These are phyloP conservation scores for Penicillium malachiteum DNA, from an alignment of 495 filamentous ascomycete genomes.

Conservation along the genomic window DNA sequence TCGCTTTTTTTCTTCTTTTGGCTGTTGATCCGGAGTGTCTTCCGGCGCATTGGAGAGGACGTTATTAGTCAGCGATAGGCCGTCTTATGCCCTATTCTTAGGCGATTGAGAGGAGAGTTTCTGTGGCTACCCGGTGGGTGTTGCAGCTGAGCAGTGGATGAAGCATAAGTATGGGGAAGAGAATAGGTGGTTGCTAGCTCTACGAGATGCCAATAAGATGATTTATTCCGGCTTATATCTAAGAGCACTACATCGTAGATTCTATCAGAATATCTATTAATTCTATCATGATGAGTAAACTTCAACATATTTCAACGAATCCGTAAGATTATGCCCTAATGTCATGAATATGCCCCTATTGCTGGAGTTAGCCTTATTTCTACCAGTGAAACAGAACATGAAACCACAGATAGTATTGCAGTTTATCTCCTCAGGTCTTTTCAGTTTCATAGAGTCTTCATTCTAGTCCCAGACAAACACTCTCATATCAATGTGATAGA, in stretches of 20 bases:
- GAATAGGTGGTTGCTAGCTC: constrained; percentile 16
- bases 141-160: neutral
- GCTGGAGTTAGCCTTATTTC: neutral
- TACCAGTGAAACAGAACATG: too few relatives aligned
- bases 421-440: constrained; percentile 58
- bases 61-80: too few relatives aligned
- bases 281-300: neutral
- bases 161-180: neutral
- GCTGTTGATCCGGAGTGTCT: constrained; percentile 10
- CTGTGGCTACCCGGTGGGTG: too few relatives aligned
- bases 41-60: neutral
- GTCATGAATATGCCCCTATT: neutral
- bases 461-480: constrained; percentile 29
- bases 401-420: too few relatives aligned
- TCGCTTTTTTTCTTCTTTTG: constrained; percentile 3
- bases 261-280: neutral
- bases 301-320: neutral
- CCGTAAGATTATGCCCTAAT: too few relatives aligned
- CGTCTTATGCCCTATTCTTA: neutral
- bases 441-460: constrained; percentile 55
- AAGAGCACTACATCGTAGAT: too few relatives aligned
- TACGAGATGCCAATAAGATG: constrained; percentile 12
- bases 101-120: neutral
- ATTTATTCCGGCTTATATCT: constrained; percentile 1
- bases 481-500: constrained; percentile 13